These are phyloP conservation scores for Hymenoscyphus salicellus DNA, from an alignment of 2,329 filamentous ascomycete species.

Conservation along the genomic window DNA sequence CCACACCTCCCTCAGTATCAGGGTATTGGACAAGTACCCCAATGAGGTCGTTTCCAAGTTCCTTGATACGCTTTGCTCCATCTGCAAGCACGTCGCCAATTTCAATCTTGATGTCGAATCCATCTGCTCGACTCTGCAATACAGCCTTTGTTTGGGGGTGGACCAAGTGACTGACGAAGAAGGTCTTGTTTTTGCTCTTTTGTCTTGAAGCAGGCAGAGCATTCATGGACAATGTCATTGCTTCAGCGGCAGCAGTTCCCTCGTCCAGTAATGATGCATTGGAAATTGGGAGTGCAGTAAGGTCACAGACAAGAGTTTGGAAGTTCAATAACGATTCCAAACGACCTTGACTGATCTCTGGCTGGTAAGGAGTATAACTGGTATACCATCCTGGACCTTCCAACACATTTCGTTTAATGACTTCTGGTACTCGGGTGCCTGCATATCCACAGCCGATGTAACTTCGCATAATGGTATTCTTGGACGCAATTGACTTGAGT, in stretches of 20 bases:
- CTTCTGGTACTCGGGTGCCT: conserved; percentile 77
- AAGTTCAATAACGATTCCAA: conserved; percentile 92
- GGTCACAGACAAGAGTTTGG: conserved; percentile 85
- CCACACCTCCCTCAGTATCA: conserved; percentile 77
- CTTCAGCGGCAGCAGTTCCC: conserved; percentile 87
- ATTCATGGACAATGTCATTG: conserved; percentile 89
- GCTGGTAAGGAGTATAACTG: conserved; percentile 95
- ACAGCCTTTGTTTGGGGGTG: conserved; percentile 86
- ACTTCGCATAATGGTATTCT: conserved; percentile 62
- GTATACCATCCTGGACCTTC: conserved; percentile 97
- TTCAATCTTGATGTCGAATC: conserved; percentile 82
- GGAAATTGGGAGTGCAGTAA: conserved; percentile 81
- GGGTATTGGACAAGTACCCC: conserved; percentile 95
- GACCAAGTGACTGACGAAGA: conserved; percentile 75
- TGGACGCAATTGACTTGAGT: conserved; percentile 51
- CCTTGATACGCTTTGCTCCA: conserved; percentile 63
- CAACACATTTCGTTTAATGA: conserved; percentile 88
- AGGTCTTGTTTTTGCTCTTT: conserved; percentile 74
- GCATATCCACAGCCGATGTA: conserved; percentile 90
- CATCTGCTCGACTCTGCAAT: conserved; percentile 78
- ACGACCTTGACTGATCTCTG: conserved; percentile 93
- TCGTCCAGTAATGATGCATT: conserved; percentile 92
- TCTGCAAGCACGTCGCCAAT: conserved; percentile 68
- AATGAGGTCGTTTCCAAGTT: conserved; percentile 75
- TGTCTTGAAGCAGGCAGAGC: conserved; percentile 67